Evolutionary conservation across 352 stramenopile genomes (phyloP).

Genomic region (Globisporangium apiculatum): DNA sequence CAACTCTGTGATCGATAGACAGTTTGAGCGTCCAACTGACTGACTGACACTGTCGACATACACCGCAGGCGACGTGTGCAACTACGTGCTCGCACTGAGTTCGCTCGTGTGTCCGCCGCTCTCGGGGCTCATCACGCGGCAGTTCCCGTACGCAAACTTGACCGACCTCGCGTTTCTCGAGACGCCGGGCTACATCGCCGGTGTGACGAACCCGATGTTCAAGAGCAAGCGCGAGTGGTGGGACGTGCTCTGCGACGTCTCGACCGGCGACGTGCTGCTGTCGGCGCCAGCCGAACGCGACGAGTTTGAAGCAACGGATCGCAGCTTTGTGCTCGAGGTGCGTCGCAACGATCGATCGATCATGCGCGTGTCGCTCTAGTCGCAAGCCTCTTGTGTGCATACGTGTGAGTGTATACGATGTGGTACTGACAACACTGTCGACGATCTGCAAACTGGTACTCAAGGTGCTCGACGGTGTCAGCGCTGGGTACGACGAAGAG

Average conservation of each 20-base stretch:
- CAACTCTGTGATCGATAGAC: background rate
- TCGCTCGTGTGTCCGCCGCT: slow-evolving; percentile 78
- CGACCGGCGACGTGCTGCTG: slow-evolving; percentile 67
- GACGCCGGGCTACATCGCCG: slow-evolving; percentile 82
- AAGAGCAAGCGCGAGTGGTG: slow-evolving; percentile 89
- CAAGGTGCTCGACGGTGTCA: slow-evolving; percentile 75
- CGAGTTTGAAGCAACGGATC: slow-evolving; percentile 62
- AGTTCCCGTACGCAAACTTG: slow-evolving; percentile 86
- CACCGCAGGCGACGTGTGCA: slow-evolving; percentile 63
- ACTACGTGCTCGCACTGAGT: slow-evolving; percentile 81
- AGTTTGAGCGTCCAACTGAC: background rate
- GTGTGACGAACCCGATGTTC: slow-evolving; percentile 91
- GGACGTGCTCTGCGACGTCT: slow-evolving; percentile 87
- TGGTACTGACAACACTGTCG: no score
- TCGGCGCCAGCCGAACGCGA: slow-evolving; percentile 57
- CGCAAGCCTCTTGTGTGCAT: background rate
- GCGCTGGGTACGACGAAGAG: slow-evolving; percentile 75
- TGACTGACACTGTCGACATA: background rate
- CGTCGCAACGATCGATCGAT: background rate
- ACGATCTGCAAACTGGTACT: no score
- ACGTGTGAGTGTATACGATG: no score
- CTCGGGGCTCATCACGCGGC: slow-evolving; percentile 67
- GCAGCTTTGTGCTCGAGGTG: slow-evolving; percentile 71
- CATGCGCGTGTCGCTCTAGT: no score
- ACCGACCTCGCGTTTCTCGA: slow-evolving; percentile 85